phyloP scores from a whole-genome alignment of 2,329 filamentous ascomycete species.

The Lachnum nothofagi region DNA sequence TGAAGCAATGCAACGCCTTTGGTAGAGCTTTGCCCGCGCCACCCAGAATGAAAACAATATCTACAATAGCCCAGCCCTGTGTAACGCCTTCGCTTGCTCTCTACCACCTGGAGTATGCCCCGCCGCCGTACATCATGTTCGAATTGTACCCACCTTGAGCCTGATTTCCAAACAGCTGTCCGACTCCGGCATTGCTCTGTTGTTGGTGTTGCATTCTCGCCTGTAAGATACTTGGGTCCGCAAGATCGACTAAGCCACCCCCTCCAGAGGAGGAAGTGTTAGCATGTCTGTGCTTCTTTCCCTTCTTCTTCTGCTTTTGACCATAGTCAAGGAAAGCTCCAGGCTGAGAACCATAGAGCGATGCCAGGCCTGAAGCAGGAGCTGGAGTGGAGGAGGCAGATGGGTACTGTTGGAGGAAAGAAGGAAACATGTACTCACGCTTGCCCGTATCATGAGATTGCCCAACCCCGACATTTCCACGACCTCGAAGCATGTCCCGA shows the following conservation, averaged over 20 bases:
- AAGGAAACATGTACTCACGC: constrained; percentile 98
- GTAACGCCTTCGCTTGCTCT: constrained; percentile 27
- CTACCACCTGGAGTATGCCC: constrained; percentile 67
- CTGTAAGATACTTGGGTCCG: constrained; percentile 99
- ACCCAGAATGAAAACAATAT: constrained; percentile 32
- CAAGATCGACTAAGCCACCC: constrained; percentile 99
- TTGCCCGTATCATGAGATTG: constrained; percentile 82
- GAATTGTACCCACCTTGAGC: constrained; percentile 92
- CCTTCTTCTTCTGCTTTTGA: constrained; percentile 99
- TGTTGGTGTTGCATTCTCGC: constrained; percentile 89
- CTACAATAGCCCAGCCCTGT: constrained; percentile 23
- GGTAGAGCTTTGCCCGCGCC: constrained; percentile 29
- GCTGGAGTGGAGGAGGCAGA: constrained; percentile 76
- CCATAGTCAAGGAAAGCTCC: constrained; percentile 86
- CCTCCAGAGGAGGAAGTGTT: constrained; percentile 99
- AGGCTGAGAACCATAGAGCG: constrained; percentile 83
- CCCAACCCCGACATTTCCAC: constrained; percentile 56
- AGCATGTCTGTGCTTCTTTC: constrained; percentile 99
- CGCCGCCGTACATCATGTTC: constrained; percentile 73
- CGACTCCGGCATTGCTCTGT: constrained; percentile 75
- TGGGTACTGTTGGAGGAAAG: constrained; percentile 80
- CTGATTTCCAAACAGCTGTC: constrained; percentile 84
- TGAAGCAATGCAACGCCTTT: constrained; percentile 30
- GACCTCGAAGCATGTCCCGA: constrained; percentile 73
- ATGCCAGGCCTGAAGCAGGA: constrained; percentile 84